Base-by-base conservation (phyloP, 352 stramenopile species). In the Pseudoperonospora humuli region DNA sequence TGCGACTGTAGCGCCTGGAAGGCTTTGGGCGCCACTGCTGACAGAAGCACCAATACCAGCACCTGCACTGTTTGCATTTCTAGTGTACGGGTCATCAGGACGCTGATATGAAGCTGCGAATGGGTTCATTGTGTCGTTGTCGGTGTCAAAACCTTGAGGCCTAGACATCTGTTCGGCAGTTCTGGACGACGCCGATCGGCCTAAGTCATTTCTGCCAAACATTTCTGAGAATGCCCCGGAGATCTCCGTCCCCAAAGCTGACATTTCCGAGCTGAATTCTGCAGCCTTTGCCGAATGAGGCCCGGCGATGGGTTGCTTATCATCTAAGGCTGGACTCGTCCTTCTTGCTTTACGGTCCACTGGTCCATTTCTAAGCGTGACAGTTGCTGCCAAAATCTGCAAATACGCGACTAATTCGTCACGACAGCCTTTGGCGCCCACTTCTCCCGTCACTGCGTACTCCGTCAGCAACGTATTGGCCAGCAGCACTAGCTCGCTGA, bases 401-500 rank as follows among this genome's bases (percentile, higher is more conserved):
- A 91, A 44, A 51, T 86, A 86, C 11, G 67, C 73, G 29, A 71
- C 63, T 24, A 91, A 57, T 17, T 83, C 74, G 25, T 87, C 68
- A 11, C 65, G 73, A 14, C 59, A 66, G 4, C 68, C 78, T 20
- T 75, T 58, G 9, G 75, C 71, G 9, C 73, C 75, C 9, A 82
- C 39, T 32, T 58, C 34, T 3, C 78, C 78, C 3, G 67, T 86
- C 23, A 91, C 63, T 1, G 75, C 69, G 39, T 82, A 88, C 57
- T 91, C 78, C 14, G 69, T 58, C 24, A 91, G 49, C 35, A 91
- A 41, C 47, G 74, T 72, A 49, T 91, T 91, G 23, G 75, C 65
- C 24, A 91, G 50, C 25, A 88, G 39, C 36, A 91, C 78, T n/a
- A 91, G 68, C 50, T 91, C 78, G 36, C 62, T 88, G 44, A 91